phyloP scores from a whole-genome alignment of 805 yeast genomes.

The Wickerhamiella cacticola region DNA sequence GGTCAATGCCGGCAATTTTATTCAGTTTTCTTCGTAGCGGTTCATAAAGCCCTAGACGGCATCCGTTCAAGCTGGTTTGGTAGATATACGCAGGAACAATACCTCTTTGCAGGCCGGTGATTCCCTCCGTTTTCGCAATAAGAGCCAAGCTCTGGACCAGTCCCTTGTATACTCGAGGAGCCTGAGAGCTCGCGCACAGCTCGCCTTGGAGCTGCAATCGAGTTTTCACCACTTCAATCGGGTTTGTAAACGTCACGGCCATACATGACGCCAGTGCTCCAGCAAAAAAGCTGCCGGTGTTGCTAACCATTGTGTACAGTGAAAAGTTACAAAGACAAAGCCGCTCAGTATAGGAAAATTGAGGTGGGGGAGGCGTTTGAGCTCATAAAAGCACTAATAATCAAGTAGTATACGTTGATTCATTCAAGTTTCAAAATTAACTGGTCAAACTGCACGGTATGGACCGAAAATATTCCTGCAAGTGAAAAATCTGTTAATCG shows the following conservation, averaged over 20 bases:
- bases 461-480: too few species aligned
- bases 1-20: conserved; percentile 39
- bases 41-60: conserved; percentile 88
- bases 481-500: too few species aligned
- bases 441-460: too few species aligned
- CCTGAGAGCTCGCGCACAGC: conserved; percentile 38
- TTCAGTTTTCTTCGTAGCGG: conserved; percentile 61
- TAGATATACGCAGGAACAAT: conserved; percentile 78
- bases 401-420: too few species aligned
- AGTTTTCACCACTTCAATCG: conserved; percentile 87
- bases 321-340: conserved; percentile 1
- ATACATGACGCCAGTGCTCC: conserved; percentile 96
- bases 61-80: conserved; percentile 85
- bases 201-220: conserved; percentile 97
- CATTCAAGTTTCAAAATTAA: too few species aligned
- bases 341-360: too few species aligned
- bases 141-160: conserved; percentile 71
- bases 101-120: conserved; percentile 82
- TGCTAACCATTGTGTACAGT: background rate
- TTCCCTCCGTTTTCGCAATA: conserved; percentile 70
- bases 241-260: conserved; percentile 94
- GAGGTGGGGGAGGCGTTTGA: too few species aligned
- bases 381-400: too few species aligned
- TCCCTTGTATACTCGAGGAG: conserved; percentile 55
- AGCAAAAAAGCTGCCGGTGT: conserved; percentile 65